Evolutionary conservation across 768 basidiomycete genomes (phyloP).

Genomic region (Russula vinacea): DNA sequence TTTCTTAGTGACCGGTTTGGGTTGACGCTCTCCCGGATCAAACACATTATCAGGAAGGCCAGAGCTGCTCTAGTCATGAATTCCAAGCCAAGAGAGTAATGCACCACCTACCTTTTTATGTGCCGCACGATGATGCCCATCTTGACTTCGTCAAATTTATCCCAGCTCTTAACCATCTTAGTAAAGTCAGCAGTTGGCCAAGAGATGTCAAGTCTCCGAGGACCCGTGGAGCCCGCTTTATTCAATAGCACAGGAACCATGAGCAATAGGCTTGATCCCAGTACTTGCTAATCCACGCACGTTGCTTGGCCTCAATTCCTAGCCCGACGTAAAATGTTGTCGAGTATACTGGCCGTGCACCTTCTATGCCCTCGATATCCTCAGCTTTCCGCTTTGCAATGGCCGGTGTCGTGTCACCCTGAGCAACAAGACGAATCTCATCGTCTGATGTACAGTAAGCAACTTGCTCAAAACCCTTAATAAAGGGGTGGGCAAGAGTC

Average conservation of each 20-base stretch:
- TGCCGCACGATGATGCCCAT: slow-evolving; percentile 96
- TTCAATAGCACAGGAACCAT: slow-evolving; percentile 15
- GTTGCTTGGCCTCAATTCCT: slow-evolving; percentile 83
- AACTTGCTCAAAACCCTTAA: slow-evolving; percentile 89
- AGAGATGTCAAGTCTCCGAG: slow-evolving; percentile 89
- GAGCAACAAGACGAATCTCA: slow-evolving; percentile 83
- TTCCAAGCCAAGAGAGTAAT: neutral
- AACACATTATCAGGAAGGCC: slow-evolving; percentile 79
- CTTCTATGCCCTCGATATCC: slow-evolving; percentile 74
- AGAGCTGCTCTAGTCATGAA: slow-evolving; percentile 45
- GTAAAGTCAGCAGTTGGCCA: slow-evolving; percentile 96
- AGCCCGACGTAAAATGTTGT: slow-evolving; percentile 98
- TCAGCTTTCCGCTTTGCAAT: slow-evolving; percentile 71
- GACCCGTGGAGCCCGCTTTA: slow-evolving; percentile 71
- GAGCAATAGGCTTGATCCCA: slow-evolving; percentile 20
- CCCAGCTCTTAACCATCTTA: slow-evolving; percentile 92
- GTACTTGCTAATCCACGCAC: slow-evolving; percentile 47
- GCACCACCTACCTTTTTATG: slow-evolving; percentile 67
- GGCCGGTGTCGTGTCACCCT: slow-evolving; percentile 77
- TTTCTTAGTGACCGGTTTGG: slow-evolving; percentile 60
- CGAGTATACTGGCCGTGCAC: slow-evolving; percentile 78
- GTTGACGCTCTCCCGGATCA: slow-evolving; percentile 75
- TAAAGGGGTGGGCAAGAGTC: slow-evolving; percentile 89
- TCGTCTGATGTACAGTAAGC: slow-evolving; percentile 80
- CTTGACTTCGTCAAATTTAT: slow-evolving; percentile 82